Conservation (phyloP, 208 protist species). For the Wallacemonas sp. region DNA sequence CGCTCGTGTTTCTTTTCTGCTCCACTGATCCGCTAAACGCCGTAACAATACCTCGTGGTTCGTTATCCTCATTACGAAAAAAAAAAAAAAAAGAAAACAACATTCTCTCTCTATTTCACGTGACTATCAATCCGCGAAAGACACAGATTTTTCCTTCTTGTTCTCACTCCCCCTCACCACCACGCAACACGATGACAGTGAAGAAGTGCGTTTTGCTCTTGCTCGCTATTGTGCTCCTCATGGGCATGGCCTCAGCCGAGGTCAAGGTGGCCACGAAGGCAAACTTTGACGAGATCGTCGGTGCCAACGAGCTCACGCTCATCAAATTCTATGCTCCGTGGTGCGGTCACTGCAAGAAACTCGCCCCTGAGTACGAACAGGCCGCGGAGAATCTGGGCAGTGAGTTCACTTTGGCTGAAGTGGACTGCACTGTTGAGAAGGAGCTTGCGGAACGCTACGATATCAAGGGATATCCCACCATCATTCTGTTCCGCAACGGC, state of each 20-base stretch:
- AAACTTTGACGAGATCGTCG: conserved; percentile 69
- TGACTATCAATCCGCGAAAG: too few species aligned
- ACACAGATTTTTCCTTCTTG: too few species aligned
- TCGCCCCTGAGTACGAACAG: conserved; percentile 86
- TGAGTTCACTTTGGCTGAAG: conserved; percentile 60
- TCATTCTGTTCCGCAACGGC: conserved; percentile 84
- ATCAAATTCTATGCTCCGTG: conserved; percentile 96
- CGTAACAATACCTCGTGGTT: too few species aligned
- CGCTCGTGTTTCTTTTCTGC: too few species aligned
- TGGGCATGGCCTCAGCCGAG: conserved; percentile 32
- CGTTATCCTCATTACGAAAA: too few species aligned
- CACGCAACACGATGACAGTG: conserved; percentile 3
- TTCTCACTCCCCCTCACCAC: too few species aligned
- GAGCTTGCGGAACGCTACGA: conserved; percentile 47
- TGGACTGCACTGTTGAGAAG: conserved; percentile 86
- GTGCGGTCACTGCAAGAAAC: conserved; percentile 96
- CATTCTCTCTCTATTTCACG: too few species aligned
- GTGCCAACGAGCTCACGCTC: conserved; percentile 46
- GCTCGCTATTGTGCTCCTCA: background rate
- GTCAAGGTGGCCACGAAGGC: conserved; percentile 52
- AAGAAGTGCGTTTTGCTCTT: conserved; percentile 9
- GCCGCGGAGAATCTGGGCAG: conserved; percentile 56
- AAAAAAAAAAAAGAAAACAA: too few species aligned
- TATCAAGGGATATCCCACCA: conserved; percentile 82
- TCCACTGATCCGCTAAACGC: too few species aligned